Evolutionary conservation across 2,329 filamentous ascomycete species (phyloP).

Genomic region (Hypoxylon sp.): DNA sequence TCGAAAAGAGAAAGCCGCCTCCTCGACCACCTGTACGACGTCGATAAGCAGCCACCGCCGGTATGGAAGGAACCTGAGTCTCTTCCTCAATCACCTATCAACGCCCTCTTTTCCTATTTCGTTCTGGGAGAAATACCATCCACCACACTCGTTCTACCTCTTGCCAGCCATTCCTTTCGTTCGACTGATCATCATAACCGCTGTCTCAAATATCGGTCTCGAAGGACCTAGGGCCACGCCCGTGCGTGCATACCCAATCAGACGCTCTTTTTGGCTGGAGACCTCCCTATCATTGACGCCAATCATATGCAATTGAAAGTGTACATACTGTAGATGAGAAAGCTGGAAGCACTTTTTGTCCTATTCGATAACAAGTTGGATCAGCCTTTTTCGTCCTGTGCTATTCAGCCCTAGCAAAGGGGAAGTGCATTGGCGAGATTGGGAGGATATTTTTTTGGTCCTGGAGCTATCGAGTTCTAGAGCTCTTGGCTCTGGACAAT

Average conservation of each 20-base stretch:
- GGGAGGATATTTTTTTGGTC: constrained; percentile 14
- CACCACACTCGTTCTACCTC: constrained; percentile 26
- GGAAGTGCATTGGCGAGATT: constrained; percentile 16
- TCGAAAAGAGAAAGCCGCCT: constrained; percentile 20
- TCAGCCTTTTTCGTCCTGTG: constrained; percentile 20
- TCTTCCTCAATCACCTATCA: constrained; percentile 13
- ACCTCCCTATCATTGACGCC: constrained; percentile 13
- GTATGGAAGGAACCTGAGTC: constrained; percentile 36
- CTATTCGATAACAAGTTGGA: constrained; percentile 27
- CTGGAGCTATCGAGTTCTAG: constrained; percentile 28
- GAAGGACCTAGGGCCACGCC: constrained; percentile 26
- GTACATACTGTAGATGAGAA: constrained; percentile 18
- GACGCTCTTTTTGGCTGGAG: constrained; percentile 17
- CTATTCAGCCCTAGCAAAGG: constrained; percentile 17
- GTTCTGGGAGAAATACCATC: constrained; percentile 18
- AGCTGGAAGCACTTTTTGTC: constrained; percentile 21
- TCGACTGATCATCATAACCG: constrained; percentile 24
- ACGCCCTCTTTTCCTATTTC: constrained; percentile 1
- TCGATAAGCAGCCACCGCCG: constrained; percentile 29
- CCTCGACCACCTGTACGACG: constrained; percentile 20
- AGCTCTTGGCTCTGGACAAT: constrained; percentile 33
- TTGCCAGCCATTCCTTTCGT: constrained; percentile 21
- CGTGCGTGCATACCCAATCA: constrained; percentile 35
- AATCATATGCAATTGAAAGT: constrained; percentile 17
- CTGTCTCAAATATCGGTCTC: constrained; percentile 37